A percentile compares a stretch with the other conserved stretches of the same genome.
Evolutionary conservation across 352 stramenopile species (phyloP).

Genomic region (Globisporangium nodosum): DNA sequence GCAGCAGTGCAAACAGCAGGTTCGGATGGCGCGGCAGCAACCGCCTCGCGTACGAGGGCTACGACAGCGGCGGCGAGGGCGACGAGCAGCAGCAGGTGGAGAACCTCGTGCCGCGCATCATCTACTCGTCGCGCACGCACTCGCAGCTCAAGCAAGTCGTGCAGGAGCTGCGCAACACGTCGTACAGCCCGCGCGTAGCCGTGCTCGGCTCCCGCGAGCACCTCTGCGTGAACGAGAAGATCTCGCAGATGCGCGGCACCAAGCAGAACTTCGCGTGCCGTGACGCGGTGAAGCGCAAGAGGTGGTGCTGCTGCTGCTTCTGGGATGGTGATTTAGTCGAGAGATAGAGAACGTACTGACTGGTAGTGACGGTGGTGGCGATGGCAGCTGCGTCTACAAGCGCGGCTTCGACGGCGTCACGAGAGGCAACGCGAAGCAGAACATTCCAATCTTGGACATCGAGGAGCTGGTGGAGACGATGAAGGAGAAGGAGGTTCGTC

Average conservation of each 20-base stretch:
- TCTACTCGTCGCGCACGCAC: constrained; percentile 98
- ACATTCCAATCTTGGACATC: constrained; percentile 95
- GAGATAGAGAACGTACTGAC: not conserved
- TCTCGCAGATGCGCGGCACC: constrained; percentile 78
- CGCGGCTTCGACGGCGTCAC: constrained; percentile 64
- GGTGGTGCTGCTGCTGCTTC: constrained; percentile 33
- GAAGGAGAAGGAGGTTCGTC: constrained; percentile 62
- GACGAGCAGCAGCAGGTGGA: constrained; percentile 22
- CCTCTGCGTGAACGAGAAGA: constrained; percentile 96
- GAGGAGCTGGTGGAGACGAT: constrained; percentile 94
- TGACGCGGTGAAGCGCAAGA: constrained; percentile 82
- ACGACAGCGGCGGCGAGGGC: constrained; percentile 18
- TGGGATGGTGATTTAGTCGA: not conserved
- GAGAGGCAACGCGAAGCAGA: constrained; percentile 39
- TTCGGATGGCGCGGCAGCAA: constrained; percentile 9
- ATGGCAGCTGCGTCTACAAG: constrained; percentile 65
- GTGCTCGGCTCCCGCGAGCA: constrained; percentile 96
- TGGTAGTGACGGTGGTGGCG: not conserved
- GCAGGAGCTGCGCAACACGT: constrained; percentile 93
- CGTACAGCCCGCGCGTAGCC: constrained; percentile 85
- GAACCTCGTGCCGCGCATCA: constrained; percentile 85
- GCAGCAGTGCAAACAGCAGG: not conserved
- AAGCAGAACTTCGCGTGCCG: constrained; percentile 86
- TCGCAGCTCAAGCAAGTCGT: constrained; percentile 98
- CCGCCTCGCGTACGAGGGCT: constrained; percentile 52